Base-by-base conservation (phyloP, 2,329 filamentous ascomycete genomes). In the Thelonectria blattea region DNA sequence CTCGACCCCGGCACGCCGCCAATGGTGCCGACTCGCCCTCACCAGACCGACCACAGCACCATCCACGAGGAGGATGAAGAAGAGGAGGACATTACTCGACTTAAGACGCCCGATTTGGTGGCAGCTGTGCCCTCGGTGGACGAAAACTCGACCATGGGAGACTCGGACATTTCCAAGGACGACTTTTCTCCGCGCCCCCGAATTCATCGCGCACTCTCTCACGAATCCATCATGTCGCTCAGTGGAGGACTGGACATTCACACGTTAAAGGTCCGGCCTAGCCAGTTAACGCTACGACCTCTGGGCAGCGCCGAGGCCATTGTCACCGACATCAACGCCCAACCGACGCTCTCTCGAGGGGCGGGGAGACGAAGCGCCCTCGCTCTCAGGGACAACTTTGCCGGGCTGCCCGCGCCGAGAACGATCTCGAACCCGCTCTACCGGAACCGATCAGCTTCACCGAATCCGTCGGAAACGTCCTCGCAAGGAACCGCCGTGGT, bases 231-330 rank as follows among this genome's bases (percentile, higher is more conserved):
- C 62, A 85, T 97, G 67, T 97, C 93, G 0, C 84, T 97, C 2
- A 87, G 89, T 0, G 93, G 92, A 4, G 93, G 93, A 2, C 89
- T 97, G 74, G 94, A 97, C 72, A 96, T 97, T 51, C 93, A 96
- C 73, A 93, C 91, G 0, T 81, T 96, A 5, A 88, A 89, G 69
- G 83, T 84, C 1, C 86, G 91, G 4, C 91, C 92, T 0, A 91
- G 90, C 34, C 91, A 96, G 69, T 83, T 95, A 60, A 85, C 88
- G 20, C 71, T 86, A 62, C 73, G 83, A 52, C 79, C 81, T 32
- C 77, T 85, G 22, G 85, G 83, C 59, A 80, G 80, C 58, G 80
- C 81, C 41, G 85, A 84, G 37, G 85, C 84, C 3, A 78, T 86
- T 22, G 77, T 88, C 45, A 85, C 84, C 41, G 82, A 83, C n/a